Evolutionary conservation across 257 asterid species (phyloP).

Genomic region (Penstemon eatonii): DNA sequence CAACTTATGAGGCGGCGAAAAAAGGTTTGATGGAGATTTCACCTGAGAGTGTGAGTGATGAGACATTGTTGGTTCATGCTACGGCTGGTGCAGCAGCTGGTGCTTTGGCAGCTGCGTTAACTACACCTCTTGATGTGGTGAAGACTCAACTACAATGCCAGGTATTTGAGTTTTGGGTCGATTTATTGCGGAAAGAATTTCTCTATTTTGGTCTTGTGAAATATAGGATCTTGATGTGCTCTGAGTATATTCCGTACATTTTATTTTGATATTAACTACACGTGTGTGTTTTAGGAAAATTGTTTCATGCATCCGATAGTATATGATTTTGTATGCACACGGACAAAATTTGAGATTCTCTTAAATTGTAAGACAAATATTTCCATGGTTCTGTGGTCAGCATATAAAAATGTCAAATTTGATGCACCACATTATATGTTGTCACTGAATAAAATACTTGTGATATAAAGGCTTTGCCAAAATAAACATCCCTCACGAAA

Average conservation of each 20-base stretch:
- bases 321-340: too few relatives aligned
- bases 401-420: too few relatives aligned
- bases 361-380: too few relatives aligned
- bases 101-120: constrained; percentile 74
- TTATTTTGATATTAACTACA: too few relatives aligned
- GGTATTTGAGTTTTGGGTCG: constrained; percentile 42
- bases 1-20: constrained; percentile 86
- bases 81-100: constrained; percentile 99
- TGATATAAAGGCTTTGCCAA: background rate
- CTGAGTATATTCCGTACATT: background rate
- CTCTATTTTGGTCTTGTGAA: background rate
- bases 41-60: constrained; percentile 61
- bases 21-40: constrained; percentile 70
- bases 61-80: constrained; percentile 75
- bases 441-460: background rate
- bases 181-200: constrained; percentile 8
- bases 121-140: constrained; percentile 95
- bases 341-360: too few relatives aligned
- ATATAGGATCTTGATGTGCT: background rate
- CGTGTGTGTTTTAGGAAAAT: too few relatives aligned
- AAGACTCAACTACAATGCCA: constrained; percentile 98
- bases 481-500: background rate
- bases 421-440: too few relatives aligned
- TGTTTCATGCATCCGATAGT: too few relatives aligned
- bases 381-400: too few relatives aligned